Evolutionary conservation across 2,329 filamentous ascomycete species (phyloP).

Genomic region (Cryphonectria parasitica): DNA sequence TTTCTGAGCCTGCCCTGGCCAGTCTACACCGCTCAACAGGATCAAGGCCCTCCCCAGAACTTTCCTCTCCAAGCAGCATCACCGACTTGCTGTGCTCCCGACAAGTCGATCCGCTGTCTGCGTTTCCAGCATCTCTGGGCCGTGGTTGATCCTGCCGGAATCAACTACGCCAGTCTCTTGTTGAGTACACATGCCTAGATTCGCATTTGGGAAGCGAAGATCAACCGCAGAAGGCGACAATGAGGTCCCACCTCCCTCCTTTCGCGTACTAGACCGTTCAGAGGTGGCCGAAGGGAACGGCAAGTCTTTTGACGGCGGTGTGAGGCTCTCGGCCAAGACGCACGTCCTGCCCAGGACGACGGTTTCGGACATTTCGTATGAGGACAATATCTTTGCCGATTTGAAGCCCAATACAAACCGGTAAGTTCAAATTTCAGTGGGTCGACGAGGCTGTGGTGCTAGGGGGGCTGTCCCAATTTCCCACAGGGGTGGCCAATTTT

Average conservation of each 20-base stretch:
- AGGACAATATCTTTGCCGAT: slow-evolving; percentile 63
- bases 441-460: slow-evolving; percentile 16
- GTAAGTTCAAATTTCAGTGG: slow-evolving; percentile 46
- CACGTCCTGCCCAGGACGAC: slow-evolving; percentile 45
- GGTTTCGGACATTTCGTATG: slow-evolving; percentile 43
- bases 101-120: slow-evolving; percentile 19
- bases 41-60: slow-evolving; percentile 12
- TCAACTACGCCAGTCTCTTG: slow-evolving; percentile 28
- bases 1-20: slow-evolving; percentile 14
- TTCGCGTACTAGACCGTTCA: slow-evolving; percentile 61
- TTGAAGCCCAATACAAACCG: slow-evolving; percentile 54
- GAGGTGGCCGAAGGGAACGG: slow-evolving; percentile 44
- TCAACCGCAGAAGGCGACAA: slow-evolving; percentile 60
- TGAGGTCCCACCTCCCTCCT: slow-evolving; percentile 56
- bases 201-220: slow-evolving; percentile 64
- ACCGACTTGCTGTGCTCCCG: slow-evolving; percentile 4
- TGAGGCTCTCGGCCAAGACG: slow-evolving; percentile 45
- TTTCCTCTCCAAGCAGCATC: slow-evolving; percentile 9
- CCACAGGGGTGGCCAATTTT: slow-evolving; percentile 28
- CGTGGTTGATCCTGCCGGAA: slow-evolving; percentile 27
- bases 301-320: slow-evolving; percentile 57
- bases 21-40: slow-evolving; percentile 18
- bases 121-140: slow-evolving; percentile 27
- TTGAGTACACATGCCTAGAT: slow-evolving; percentile 62
- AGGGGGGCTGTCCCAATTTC: slow-evolving; percentile 26